Evolutionary conservation across 257 asterid species (phyloP), one percentile per base, ranked within the genome.

Genomic region (Nicotiana undulata): DNA sequence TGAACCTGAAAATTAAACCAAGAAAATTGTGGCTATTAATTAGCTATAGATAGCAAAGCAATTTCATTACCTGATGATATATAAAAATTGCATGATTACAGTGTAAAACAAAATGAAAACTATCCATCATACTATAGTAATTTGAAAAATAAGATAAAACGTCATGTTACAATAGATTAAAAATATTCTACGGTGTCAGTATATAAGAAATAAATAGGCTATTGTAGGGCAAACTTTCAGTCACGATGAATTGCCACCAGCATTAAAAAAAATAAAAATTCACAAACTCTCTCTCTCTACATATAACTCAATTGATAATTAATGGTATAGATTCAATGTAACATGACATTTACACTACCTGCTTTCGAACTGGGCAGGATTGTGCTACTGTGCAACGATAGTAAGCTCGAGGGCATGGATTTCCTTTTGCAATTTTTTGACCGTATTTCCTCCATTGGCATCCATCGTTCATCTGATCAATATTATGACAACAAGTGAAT

Each of bases 401-500:
- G 22, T 87, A 87, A 78, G 88, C 88, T 75, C 88, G 78, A 10
- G 90, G 90, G 63, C 81, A 87, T 10, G 90, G 90, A 65, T 84
- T 87, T 72, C 88, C 88, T 74, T 87, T 87, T 1, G 90, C 86
- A 70, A 81, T 80, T 61, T 84, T 87, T 78, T 87, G 90, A 52
- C 88, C 90, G n/a, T 87, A 87, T 63, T 87, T 87, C 78, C 90
- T 76, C 90, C 90, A 87, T 65, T 87, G 90, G 65, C 90, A 87
- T 49, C 90, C 90, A 80, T 87, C 90, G 9, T 88, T 92, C 98
- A 95, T 93, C 97, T 93, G 63, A 26, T 49, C 31, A 53, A 65
- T 28, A 9, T 24, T 10, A 11, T 11, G 28, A 4, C 66, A 32
- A 16, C 13, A 1, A 26, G 28, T 5, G 2, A 9, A 49, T 20